Evolutionary conservation across 768 basidiomycete genomes (phyloP).

Genomic region (Macrolepiota albuminosa): DNA sequence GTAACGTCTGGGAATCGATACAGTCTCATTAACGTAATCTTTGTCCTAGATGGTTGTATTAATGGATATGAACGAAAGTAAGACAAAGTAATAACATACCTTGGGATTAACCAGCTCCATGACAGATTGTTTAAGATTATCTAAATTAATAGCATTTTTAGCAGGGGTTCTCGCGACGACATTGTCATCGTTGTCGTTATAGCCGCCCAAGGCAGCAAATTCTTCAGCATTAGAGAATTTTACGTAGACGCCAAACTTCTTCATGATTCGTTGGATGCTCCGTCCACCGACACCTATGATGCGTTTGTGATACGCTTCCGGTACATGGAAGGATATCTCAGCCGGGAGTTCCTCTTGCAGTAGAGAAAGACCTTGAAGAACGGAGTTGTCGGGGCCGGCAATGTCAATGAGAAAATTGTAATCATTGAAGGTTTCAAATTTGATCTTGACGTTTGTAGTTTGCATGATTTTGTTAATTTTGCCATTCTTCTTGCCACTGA

Average conservation of each 20-base stretch:
- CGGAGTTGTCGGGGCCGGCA: slow-evolving; percentile 77
- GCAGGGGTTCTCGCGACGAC: slow-evolving; percentile 97
- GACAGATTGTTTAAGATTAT: slow-evolving; percentile 91
- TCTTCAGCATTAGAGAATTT: slow-evolving; percentile 99
- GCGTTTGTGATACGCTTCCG: slow-evolving; percentile 96
- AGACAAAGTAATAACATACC: slow-evolving; percentile 36
- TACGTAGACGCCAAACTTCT: slow-evolving; percentile 99
- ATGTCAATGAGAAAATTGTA: slow-evolving; percentile 94
- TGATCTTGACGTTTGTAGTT: slow-evolving; percentile 94
- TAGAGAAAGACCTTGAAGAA: slow-evolving; percentile 82
- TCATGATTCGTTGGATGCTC: slow-evolving; percentile 99
- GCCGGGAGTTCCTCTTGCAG: slow-evolving; percentile 98
- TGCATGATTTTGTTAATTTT: slow-evolving; percentile 99
- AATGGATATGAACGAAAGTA: not conserved
- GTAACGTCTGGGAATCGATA: slow-evolving; percentile 91
- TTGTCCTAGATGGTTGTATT: slow-evolving; percentile 62
- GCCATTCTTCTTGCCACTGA: slow-evolving; percentile 98
- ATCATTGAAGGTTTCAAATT: slow-evolving; percentile 97
- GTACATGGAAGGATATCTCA: slow-evolving; percentile 97
- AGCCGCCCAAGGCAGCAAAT: slow-evolving; percentile 90
- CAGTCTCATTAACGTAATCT: slow-evolving; percentile 91
- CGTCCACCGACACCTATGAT: slow-evolving; percentile 98
- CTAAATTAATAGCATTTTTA: slow-evolving; percentile 94
- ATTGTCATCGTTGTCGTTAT: slow-evolving; percentile 97
- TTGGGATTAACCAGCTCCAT: slow-evolving; percentile 98